Percentiles rank a stretch among this genome's conserved stretches.
phyloP scores from a whole-genome alignment of 2,329 filamentous ascomycete genomes.

The Penicillium olsonii region DNA sequence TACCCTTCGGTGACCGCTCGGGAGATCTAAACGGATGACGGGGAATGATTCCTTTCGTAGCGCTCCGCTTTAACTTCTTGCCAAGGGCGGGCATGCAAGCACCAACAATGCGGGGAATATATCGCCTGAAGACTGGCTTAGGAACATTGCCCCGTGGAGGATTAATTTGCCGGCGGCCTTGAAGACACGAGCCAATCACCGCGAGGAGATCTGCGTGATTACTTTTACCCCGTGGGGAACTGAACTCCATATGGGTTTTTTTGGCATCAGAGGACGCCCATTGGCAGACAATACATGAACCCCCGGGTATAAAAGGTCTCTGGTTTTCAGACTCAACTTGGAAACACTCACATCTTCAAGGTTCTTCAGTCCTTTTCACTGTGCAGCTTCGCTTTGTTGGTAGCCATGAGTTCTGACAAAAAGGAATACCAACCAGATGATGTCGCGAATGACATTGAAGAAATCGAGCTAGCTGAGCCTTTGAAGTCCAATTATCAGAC shows the following conservation, averaged over 20 bases:
- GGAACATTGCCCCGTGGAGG: neutral
- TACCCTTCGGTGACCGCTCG: too few species aligned
- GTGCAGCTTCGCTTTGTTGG: neutral
- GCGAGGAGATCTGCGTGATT: neutral
- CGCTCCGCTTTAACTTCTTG: neutral
- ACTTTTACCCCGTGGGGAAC: neutral
- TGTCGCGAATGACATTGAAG: constrained; percentile 8
- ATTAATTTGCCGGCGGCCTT: neutral
- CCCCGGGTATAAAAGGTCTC: neutral
- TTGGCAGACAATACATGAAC: too few species aligned
- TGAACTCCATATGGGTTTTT: neutral
- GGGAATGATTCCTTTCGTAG: neutral
- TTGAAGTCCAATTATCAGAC: constrained; percentile 1
- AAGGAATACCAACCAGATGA: neutral
- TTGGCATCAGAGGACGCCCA: neutral
- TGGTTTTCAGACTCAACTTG: neutral
- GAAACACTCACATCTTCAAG: too few species aligned
- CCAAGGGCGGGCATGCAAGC: neutral
- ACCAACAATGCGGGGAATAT: neutral
- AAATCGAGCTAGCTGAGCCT: constrained; percentile 11
- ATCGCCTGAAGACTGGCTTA: neutral
- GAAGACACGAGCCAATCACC: neutral
- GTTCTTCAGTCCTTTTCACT: too few species aligned
- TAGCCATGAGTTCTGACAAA: constrained; percentile 5
- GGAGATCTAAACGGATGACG: too few species aligned